These are phyloP conservation scores for Alternaria ventricosa DNA, from an alignment of 2,329 filamentous ascomycete genomes.

Conservation along the genomic window DNA sequence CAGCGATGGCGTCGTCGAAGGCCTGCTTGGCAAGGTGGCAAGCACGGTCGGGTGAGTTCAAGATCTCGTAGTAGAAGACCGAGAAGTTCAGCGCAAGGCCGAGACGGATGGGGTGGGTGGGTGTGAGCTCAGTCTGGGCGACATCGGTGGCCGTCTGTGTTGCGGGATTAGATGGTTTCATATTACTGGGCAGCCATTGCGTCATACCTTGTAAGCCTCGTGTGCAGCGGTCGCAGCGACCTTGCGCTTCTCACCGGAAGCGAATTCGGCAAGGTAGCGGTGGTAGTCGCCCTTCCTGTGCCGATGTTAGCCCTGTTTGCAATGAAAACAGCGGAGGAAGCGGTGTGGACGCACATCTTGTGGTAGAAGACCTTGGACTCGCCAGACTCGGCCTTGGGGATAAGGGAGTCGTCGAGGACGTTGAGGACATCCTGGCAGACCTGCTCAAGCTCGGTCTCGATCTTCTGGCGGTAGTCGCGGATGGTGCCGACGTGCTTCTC, in stretches of 20 bases:
- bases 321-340: background rate
- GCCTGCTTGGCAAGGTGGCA: conserved; percentile 99
- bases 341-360: conserved; percentile 81
- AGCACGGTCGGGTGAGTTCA: conserved; percentile 96
- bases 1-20: conserved; percentile 97
- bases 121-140: conserved; percentile 95
- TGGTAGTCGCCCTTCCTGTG: conserved; percentile 95
- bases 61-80: conserved; percentile 99
- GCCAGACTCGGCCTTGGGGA: conserved; percentile 93
- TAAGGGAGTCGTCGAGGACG: conserved; percentile 89
- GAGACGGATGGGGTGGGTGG: conserved; percentile 97
- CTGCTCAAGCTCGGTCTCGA: conserved; percentile 95
- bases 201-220: conserved; percentile 93
- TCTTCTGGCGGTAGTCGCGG: conserved; percentile 97
- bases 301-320: conserved; percentile 22
- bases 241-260: conserved; percentile 91
- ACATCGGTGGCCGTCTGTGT: conserved; percentile 91
- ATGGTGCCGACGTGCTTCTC: conserved; percentile 94
- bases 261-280: conserved; percentile 93
- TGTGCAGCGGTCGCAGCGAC: conserved; percentile 83
- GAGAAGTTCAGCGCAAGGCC: conserved; percentile 99
- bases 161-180: conserved; percentile 28
- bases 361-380: conserved; percentile 99
- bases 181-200: conserved; percentile 28
- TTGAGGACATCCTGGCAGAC: conserved; percentile 98